Base-by-base conservation (phyloP, 345 rosid species). In the Cardamine chenopodiifolia region DNA sequence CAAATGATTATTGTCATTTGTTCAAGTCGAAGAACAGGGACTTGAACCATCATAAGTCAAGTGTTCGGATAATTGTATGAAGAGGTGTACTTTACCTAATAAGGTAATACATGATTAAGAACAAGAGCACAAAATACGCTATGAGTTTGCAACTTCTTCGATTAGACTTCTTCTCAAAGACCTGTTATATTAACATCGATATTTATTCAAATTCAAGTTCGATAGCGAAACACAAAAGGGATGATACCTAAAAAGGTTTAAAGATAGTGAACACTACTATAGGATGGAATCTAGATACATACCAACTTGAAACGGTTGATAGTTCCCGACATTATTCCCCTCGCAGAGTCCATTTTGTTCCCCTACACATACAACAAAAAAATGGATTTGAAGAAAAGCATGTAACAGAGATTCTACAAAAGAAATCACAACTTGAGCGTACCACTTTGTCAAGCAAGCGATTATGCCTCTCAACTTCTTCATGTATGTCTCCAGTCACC, bases 221-320 rank as follows among this genome's bases (percentile, higher is more conserved):
- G 72, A 23, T 14, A 26, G 8, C 0, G 2, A 62, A 53, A 47
- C 19, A 62, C 25, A 26, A 53, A 56, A 56, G 45, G 3, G 13
- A n/a, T n/a, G n/a, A n/a, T n/a, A n/a, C n/a, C n/a, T n/a, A n/a
- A 25, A 52, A 35, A 54, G 57, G 31, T 45, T 19, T 2, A 57
- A 22, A 40, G 23, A 23, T 42, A 31, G n/a, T n/a, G n/a, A n/a
- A n/a, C n/a, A n/a, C n/a, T n/a, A n/a, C n/a, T n/a, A n/a, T 25
- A 42, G 50, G 8, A 40, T 0, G 0, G 14, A 56, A 44, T n/a
- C 58, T 42, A 18, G 1, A 25, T 25, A 22, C 45, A 34, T 78
- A 94, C 97, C 96, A 80, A 84, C 79, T 89, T 90, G 81, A 94
- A 91, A 35, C 90, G 87, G 76, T 88, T 93, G 86, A 91, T 86